A percentile compares a stretch with the other conserved stretches of the same genome.
phyloP scores from a whole-genome alignment of 768 basidiomycete genomes.

The Symmetrospora coprosmae region DNA sequence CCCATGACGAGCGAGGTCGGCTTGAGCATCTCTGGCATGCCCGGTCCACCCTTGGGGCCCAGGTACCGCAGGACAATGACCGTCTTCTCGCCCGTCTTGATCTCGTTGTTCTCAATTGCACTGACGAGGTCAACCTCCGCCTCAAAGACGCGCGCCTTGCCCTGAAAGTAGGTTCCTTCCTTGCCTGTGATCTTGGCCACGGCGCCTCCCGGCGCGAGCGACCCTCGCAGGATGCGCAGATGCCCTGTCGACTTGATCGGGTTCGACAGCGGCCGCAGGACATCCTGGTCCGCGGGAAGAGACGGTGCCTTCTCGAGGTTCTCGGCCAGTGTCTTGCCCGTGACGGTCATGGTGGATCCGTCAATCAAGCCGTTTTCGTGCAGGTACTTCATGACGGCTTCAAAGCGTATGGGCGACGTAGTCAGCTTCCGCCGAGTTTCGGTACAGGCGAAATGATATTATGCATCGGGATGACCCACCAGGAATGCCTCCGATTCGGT shows the following conservation, averaged over 20 bases:
- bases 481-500: conserved; percentile 90
- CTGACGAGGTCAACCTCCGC: conserved; percentile 71
- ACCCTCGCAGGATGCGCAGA: conserved; percentile 77
- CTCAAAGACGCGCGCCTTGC: conserved; percentile 85
- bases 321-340: conserved; percentile 75
- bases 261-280: conserved; percentile 70
- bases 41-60: conserved; percentile 83
- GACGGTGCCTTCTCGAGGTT: conserved; percentile 71
- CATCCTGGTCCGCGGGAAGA: conserved; percentile 54
- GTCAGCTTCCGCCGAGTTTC: background rate
- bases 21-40: conserved; percentile 99
- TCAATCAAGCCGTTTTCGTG: conserved; percentile 77
- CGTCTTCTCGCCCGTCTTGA: conserved; percentile 91
- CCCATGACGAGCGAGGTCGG: conserved; percentile 98
- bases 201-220: conserved; percentile 86
- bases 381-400: conserved; percentile 56
- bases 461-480: conserved; percentile 46
- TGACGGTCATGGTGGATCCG: conserved; percentile 80
- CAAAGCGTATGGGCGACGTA: background rate
- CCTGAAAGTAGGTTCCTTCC: conserved; percentile 75
- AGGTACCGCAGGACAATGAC: conserved; percentile 84
- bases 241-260: conserved; percentile 84
- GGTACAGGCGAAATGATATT: background rate
- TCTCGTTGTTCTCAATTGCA: conserved; percentile 72
- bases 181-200: conserved; percentile 95